A percentile compares a stretch with the other conserved stretches of the same genome.
Conservation (phyloP, 768 basidiomycete species). For the Podaxis sp. region DNA sequence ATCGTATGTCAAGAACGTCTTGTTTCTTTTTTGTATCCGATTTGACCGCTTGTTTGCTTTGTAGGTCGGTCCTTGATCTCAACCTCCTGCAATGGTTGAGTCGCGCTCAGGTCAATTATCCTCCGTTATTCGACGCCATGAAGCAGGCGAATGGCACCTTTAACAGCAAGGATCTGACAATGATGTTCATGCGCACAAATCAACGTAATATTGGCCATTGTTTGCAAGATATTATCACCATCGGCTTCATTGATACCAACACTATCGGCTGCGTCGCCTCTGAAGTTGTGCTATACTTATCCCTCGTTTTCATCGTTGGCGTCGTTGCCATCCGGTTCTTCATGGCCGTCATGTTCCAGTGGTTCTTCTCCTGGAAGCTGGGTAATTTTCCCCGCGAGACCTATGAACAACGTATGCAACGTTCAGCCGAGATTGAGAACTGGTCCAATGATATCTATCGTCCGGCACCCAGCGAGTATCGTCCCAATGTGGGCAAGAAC, state of each 20-base stretch:
- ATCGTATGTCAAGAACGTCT: slow-evolving; percentile 56
- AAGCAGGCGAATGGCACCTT: slow-evolving; percentile 68
- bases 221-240: slow-evolving; percentile 79
- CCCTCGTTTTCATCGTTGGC: slow-evolving; percentile 95
- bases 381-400: slow-evolving; percentile 94
- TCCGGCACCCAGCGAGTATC: slow-evolving; percentile 85
- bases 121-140: slow-evolving; percentile 78
- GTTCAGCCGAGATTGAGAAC: slow-evolving; percentile 88
- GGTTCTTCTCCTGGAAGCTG: slow-evolving; percentile 97
- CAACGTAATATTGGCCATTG: slow-evolving; percentile 74
- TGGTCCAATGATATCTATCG: slow-evolving; percentile 97
- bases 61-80: slow-evolving; percentile 87
- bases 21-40: background rate
- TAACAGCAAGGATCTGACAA: slow-evolving; percentile 85
- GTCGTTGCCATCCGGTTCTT: slow-evolving; percentile 93
- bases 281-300: slow-evolving; percentile 90
- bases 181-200: slow-evolving; percentile 73
- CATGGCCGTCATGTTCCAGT: slow-evolving; percentile 96
- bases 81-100: slow-evolving; percentile 84
- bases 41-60: slow-evolving; percentile 11
- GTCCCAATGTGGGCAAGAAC: slow-evolving; percentile 83
- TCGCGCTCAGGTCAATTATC: slow-evolving; percentile 77
- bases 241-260: slow-evolving; percentile 94
- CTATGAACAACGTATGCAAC: slow-evolving; percentile 87
- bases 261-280: slow-evolving; percentile 97